Percentiles rank a stretch among this genome's conserved stretches.
Conservation (phyloP, 306 rosid species). For the Abrus precatorius region DNA sequence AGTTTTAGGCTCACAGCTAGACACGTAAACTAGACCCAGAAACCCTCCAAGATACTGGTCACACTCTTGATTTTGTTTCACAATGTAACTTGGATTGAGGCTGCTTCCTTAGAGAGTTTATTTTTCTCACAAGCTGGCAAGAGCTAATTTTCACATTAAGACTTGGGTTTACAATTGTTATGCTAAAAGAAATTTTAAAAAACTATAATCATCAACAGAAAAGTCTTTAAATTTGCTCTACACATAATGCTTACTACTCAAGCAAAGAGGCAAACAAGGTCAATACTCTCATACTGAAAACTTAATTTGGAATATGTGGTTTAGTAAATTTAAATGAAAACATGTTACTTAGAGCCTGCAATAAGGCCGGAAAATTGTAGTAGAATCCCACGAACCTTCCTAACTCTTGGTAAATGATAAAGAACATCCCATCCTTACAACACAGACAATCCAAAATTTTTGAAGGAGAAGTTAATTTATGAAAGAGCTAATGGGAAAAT, state of each 20-base stretch:
- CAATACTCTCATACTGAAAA: background rate
- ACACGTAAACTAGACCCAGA: background rate
- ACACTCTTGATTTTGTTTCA: background rate
- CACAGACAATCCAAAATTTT: no score
- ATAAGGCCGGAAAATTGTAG: no score
- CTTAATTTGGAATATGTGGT: background rate
- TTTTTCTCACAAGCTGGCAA: background rate
- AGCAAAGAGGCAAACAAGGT: conserved; percentile 29
- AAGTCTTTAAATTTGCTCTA: background rate
- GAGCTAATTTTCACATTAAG: background rate
- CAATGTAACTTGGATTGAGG: background rate
- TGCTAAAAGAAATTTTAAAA: background rate
- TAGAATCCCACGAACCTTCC: no score
- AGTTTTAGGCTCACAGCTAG: no score
- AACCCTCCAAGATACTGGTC: background rate
- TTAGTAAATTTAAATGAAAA: no score
- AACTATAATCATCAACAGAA: background rate
- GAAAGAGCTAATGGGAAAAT: no score
- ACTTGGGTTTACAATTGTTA: background rate
- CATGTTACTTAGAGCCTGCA: no score
- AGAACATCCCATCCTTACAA: no score
- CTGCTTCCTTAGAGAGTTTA: no score
- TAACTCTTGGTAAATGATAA: no score
- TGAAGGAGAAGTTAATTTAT: no score
- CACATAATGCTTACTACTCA: background rate